A percentile compares a stretch with the other conserved stretches of the same genome.
Conservation (phyloP, 192 early-diverging fungal species). For the Coemansia reversa region DNA sequence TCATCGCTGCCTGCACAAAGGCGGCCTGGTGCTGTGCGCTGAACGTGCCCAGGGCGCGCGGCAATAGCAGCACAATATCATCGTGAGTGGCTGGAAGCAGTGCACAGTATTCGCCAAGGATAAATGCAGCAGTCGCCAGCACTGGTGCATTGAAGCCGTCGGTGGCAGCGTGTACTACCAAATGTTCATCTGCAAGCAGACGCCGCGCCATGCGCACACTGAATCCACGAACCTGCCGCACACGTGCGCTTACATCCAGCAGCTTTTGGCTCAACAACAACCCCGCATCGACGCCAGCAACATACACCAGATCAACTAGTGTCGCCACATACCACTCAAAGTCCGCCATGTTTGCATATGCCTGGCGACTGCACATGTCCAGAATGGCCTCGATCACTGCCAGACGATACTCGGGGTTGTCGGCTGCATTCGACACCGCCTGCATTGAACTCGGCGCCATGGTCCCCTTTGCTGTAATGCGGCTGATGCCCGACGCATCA, state of each 20-base stretch:
- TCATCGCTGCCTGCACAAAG: conserved; percentile 47
- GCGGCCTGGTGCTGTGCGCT: conserved; percentile 28
- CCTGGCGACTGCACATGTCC: conserved; percentile 77
- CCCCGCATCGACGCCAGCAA: conserved; percentile 76
- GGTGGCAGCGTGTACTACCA: conserved; percentile 66
- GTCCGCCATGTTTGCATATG: conserved; percentile 79
- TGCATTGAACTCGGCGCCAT: conserved; percentile 8
- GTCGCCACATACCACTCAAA: conserved; percentile 96
- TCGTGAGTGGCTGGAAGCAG: conserved; percentile 55
- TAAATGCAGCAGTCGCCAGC: conserved; percentile 85
- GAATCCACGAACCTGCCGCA: conserved; percentile 77
- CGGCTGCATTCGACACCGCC: conserved; percentile 25
- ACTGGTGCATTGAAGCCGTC: conserved; percentile 66
- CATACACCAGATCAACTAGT: conserved; percentile 74
- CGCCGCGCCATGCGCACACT: conserved; percentile 73
- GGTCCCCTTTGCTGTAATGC: conserved; percentile 33
- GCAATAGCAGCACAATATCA: conserved; percentile 68
- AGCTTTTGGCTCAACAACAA: conserved; percentile 68
- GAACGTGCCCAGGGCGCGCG: conserved; percentile 55
- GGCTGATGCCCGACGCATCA: conserved; percentile 26
- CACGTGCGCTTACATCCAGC: conserved; percentile 87
- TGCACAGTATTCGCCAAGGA: conserved; percentile 84
- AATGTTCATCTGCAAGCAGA: conserved; percentile 63
- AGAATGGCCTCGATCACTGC: conserved; percentile 83
- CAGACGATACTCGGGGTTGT: conserved; percentile 67